Conservation (phyloP, 208 protist genomes). For the Histomonas meleagridis region DNA sequence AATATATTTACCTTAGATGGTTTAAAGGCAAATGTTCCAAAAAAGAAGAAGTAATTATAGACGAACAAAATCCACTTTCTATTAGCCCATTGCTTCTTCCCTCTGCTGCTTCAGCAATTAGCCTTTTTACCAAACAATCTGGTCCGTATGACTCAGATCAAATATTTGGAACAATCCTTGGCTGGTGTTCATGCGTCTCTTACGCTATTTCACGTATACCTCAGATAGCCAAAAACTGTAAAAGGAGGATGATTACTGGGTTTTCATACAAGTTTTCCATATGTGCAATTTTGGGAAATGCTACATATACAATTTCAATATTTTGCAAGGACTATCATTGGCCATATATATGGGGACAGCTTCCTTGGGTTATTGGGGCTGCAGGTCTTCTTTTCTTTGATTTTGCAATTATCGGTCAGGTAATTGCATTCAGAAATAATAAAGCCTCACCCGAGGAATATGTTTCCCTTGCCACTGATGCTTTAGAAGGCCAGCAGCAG, state of each 20-base stretch:
- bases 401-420: background rate
- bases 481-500: no score
- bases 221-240: constrained; percentile 14
- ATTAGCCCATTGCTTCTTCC: no score
- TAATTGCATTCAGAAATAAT: background rate
- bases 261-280: background rate
- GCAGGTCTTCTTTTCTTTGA: background rate
- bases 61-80: background rate
- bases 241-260: background rate
- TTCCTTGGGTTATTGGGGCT: background rate
- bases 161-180: background rate
- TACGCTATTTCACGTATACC: background rate
- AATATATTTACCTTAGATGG: background rate
- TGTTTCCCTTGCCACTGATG: no score
- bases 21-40: background rate
- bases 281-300: background rate
- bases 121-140: background rate
- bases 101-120: background rate
- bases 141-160: background rate
- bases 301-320: background rate
- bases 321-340: background rate
- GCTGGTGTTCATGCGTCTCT: background rate
- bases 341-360: background rate
- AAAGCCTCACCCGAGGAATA: no score
- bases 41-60: background rate